Evolutionary conservation across 75 land plant genomes (phyloP).

Genomic region (Pinus albicaulis): DNA sequence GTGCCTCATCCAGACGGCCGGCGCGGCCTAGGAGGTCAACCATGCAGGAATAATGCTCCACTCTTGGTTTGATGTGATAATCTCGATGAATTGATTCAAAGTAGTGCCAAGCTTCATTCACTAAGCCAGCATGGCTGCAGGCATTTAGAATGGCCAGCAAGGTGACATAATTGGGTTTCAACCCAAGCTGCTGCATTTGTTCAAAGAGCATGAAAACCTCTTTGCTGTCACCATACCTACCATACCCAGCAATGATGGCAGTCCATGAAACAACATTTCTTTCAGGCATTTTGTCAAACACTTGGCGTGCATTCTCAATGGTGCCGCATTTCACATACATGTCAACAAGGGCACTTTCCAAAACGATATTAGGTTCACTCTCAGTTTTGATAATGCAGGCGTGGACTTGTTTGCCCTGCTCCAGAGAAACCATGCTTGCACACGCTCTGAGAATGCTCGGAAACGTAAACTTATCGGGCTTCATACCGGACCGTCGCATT

Average conservation of each 20-base stretch:
- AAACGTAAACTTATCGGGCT: conserved; percentile 46
- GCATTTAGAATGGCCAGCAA: conserved; percentile 54
- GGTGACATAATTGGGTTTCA: conserved; percentile 55
- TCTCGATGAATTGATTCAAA: conserved; percentile 31
- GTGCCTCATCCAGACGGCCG: conserved; percentile 44
- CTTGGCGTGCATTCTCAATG: conserved; percentile 28
- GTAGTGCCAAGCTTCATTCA: conserved; percentile 44
- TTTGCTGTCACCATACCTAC: conserved; percentile 34
- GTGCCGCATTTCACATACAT: conserved; percentile 69
- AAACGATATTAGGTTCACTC: conserved; percentile 22
- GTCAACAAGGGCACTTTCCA: conserved; percentile 44
- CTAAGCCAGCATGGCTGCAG: conserved; percentile 55
- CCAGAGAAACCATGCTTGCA: conserved; percentile 29
- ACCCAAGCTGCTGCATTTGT: conserved; percentile 35
- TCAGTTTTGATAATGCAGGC: conserved; percentile 37
- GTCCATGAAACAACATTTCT: conserved; percentile 51
- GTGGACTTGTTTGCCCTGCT: conserved; percentile 49
- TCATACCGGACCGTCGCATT: conserved; percentile 25
- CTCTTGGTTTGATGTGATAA: conserved; percentile 24
- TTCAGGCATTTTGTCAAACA: conserved; percentile 18
- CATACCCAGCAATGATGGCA: conserved; percentile 38
- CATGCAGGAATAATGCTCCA: conserved; percentile 66
- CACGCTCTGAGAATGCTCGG: conserved; percentile 35
- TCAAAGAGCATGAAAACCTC: conserved; percentile 36
- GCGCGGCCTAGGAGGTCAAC: conserved; percentile 62